Evolutionary conservation across 2,329 filamentous ascomycete genomes (phyloP), one percentile per base, ranked within the genome.

Genomic region (Diaporthe batatas): DNA sequence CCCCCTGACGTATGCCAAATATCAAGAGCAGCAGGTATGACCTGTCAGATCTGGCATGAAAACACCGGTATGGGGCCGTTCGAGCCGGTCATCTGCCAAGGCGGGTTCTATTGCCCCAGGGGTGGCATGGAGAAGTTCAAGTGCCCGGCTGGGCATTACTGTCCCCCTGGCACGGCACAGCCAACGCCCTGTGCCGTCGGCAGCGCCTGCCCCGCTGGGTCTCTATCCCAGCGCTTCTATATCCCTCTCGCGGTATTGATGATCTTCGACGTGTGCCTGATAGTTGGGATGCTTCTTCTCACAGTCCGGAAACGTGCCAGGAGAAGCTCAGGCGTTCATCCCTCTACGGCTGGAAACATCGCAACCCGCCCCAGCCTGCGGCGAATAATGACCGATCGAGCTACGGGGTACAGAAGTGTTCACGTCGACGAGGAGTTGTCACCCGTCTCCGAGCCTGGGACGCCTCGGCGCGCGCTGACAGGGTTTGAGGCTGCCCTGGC

Each of bases 61-160:
- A 85, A 84, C 68, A 78, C 83, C 21, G 82, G 76, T 2, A 86
- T 86, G 84, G 84, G 84, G 0, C 82, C 81, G 2, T 85, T 86
- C 68, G 88, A 90, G 74, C 88, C 88, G 1, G 80, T 86, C 4
- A 77, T 89, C 10, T 90, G 88, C 76, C 81, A 82, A 53, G 75
- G 82, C 49, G 87, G 87, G 2, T 81, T 78, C 67, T 89, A 88
- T 74, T 90, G 88, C 65, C 87, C 87, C 16, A 21, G n/a, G 1
- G 77, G 75, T 8, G 85, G 85, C 12, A 83, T 79, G 54, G 76
- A 84, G 70, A 82, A 81, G 55, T 75, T 85, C 5, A 65, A 73
- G 12, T 90, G 88, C 68, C 86, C 86, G 0, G 73, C 79, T 11
- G 87, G 87, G 32, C 81, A 81, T 3, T 90, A 86, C 75, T 90